Evolutionary conservation across 768 basidiomycete genomes (phyloP).

Genomic region (Cyclocybe aegerita): DNA sequence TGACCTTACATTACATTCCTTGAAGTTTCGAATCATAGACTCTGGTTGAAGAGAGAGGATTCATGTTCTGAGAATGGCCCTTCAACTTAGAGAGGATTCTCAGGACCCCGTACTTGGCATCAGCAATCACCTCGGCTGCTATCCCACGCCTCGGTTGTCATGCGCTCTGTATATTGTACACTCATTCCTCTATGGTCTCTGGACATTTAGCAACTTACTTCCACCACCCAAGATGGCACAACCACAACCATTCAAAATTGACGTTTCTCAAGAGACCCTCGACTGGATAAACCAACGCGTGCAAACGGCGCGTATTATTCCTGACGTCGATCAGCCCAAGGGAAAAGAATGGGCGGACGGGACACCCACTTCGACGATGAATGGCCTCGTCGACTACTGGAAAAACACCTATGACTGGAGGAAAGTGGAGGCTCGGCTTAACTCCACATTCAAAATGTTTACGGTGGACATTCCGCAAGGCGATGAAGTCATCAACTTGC

Average conservation of each 20-base stretch:
- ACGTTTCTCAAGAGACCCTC: slow-evolving; percentile 36
- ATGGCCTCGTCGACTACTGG: slow-evolving; percentile 47
- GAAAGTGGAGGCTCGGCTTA: slow-evolving; percentile 44
- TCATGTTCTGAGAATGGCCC: no score
- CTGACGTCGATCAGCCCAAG: slow-evolving; percentile 44
- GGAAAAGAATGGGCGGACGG: slow-evolving; percentile 50
- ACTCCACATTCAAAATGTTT: slow-evolving; percentile 48
- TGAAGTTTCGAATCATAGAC: no score
- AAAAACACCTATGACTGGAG: slow-evolving; percentile 48
- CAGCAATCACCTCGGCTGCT: not conserved
- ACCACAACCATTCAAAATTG: slow-evolving; percentile 37
- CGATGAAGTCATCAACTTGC: slow-evolving; percentile 45
- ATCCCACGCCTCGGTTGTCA: no score
- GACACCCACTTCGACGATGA: slow-evolving; percentile 36
- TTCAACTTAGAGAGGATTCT: no score
- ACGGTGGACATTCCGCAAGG: slow-evolving; percentile 47
- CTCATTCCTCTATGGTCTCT: not conserved
- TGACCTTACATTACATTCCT: no score
- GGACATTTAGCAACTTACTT: not conserved
- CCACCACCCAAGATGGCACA: not conserved
- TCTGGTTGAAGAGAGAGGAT: no score
- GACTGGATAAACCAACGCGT: slow-evolving; percentile 42
- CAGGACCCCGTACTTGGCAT: not conserved
- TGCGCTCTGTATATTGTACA: no score
- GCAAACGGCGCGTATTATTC: slow-evolving; percentile 36